A percentile compares a stretch with the other conserved stretches of the same genome.
These are phyloP conservation scores for Kwoniella shandongensis DNA, from an alignment of 768 basidiomycete genomes.

Conservation along the genomic window DNA sequence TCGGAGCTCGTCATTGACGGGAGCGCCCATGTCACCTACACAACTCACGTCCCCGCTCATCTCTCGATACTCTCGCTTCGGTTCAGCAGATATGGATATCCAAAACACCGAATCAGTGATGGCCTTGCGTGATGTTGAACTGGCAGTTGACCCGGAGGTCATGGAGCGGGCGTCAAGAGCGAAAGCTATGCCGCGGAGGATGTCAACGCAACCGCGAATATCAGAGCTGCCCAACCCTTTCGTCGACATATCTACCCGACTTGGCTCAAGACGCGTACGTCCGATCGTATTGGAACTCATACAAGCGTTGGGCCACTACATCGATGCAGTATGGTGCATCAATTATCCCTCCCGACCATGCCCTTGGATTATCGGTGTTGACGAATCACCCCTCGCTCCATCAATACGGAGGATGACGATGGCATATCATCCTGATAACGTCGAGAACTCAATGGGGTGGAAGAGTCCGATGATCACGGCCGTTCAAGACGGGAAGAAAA, in stretches of 20 bases:
- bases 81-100: constrained; percentile 10
- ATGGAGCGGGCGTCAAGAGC: constrained; percentile 11
- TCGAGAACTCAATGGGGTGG: constrained; percentile 13
- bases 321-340: constrained; percentile 38
- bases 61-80: background rate
- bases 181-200: constrained; percentile 5
- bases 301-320: constrained; percentile 41
- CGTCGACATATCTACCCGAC: constrained; percentile 26
- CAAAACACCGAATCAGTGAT: constrained; percentile 38
- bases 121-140: constrained; percentile 40
- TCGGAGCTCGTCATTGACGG: background rate
- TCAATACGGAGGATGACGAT: constrained; percentile 12
- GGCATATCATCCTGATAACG: background rate
- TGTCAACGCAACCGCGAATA: constrained; percentile 31
- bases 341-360: constrained; percentile 22
- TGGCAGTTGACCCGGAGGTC: constrained; percentile 37
- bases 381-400: constrained; percentile 9
- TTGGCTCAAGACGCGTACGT: constrained; percentile 33
- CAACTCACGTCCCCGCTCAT: background rate
- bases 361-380: constrained; percentile 30
- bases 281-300: constrained; percentile 44
- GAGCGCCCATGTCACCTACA: background rate
- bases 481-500: constrained; percentile 27
- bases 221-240: constrained; percentile 39
- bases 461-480: constrained; percentile 34